Percentiles rank a stretch among this genome's conserved stretches.
phyloP scores from a whole-genome alignment of 768 basidiomycete species.

The Boletales sp. region DNA sequence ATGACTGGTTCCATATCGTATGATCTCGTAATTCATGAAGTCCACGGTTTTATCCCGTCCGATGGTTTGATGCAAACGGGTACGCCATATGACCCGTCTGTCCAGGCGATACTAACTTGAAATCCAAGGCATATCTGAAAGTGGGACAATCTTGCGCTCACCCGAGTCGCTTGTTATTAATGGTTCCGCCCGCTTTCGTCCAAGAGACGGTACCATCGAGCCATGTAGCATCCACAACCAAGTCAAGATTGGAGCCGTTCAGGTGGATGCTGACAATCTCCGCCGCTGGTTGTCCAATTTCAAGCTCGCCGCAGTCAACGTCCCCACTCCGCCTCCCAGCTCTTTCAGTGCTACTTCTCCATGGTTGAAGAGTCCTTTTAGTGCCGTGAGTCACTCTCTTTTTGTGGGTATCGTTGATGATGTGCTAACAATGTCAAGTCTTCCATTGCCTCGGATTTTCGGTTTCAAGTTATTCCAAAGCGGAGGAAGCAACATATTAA shows the following conservation, averaged over 20 bases:
- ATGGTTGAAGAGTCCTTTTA: constrained; percentile 28
- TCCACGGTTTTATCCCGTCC: constrained; percentile 41
- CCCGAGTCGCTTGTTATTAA: constrained; percentile 43
- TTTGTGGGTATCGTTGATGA: not conserved
- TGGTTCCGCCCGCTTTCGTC: constrained; percentile 55
- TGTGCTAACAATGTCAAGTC: constrained; percentile 15
- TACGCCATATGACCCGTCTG: constrained; percentile 14
- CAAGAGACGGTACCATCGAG: constrained; percentile 51
- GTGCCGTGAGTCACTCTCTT: constrained; percentile 19
- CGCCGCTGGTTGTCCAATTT: constrained; percentile 13
- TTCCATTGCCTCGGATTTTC: constrained; percentile 13
- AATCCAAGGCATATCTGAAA: constrained; percentile 20
- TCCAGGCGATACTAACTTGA: not conserved
- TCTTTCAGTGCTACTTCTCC: constrained; percentile 16
- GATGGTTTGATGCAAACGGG: constrained; percentile 22
- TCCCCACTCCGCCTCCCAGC: not conserved
- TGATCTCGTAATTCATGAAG: constrained; percentile 44
- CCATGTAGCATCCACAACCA: constrained; percentile 47
- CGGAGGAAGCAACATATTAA: constrained; percentile 16
- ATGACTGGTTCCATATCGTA: constrained; percentile 56
- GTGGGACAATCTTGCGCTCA: constrained; percentile 41
- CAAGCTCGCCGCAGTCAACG: constrained; percentile 2
- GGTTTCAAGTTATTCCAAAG: constrained; percentile 7
- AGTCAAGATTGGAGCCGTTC: constrained; percentile 45
- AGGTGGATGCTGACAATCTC: constrained; percentile 44